These are phyloP conservation scores for Mortierella sp. DNA, from an alignment of 371 early-diverging fungal species.

Conservation along the genomic window DNA sequence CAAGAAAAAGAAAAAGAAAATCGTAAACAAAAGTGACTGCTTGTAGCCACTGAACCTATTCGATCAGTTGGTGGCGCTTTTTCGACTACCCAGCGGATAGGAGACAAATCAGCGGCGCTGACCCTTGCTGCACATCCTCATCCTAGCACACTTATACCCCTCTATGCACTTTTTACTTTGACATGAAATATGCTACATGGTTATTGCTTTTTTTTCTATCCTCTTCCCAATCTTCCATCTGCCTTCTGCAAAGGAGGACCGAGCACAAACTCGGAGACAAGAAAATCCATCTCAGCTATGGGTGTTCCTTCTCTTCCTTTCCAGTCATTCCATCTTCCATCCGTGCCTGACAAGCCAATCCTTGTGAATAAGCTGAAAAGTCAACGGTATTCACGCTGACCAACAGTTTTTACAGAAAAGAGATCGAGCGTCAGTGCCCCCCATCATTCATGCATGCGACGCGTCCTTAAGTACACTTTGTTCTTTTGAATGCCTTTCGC, in stretches of 20 bases:
- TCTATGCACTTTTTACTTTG: too few relatives aligned
- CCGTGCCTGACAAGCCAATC: not conserved
- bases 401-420: not conserved
- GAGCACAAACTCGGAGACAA: not conserved
- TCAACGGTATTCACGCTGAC: not conserved
- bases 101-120: too few relatives aligned
- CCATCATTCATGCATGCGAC: not conserved
- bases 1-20: slow-evolving; percentile 8
- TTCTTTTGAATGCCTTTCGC: not conserved
- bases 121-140: too few relatives aligned
- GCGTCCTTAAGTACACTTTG: not conserved
- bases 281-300: not conserved
- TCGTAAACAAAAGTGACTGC: slow-evolving; percentile 12
- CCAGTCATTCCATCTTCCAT: not conserved
- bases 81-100: too few relatives aligned
- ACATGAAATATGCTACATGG: too few relatives aligned
- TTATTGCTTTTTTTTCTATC: not conserved
- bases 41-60: too few relatives aligned
- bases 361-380: too few relatives aligned
- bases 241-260: not conserved
- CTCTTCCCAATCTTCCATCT: too few relatives aligned
- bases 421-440: not conserved
- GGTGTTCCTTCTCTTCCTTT: not conserved
- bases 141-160: not conserved
- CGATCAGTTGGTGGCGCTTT: too few relatives aligned